These are phyloP conservation scores for Tephrocybe rancida DNA, from an alignment of 768 basidiomycete species.

Conservation along the genomic window DNA sequence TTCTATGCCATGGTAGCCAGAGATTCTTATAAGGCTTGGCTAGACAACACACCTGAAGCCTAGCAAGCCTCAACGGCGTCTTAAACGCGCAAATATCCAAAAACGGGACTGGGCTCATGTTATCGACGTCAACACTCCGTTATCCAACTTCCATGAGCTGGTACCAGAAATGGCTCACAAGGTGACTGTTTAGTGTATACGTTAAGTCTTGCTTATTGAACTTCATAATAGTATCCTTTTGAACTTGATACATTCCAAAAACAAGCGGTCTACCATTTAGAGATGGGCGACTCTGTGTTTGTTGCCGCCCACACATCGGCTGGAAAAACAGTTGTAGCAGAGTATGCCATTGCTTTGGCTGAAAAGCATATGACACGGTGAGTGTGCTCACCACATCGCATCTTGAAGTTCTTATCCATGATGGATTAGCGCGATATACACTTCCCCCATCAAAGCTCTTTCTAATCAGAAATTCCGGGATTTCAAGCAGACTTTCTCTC, in stretches of 20 bases:
- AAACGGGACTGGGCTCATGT: conserved; percentile 99
- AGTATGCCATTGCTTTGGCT: conserved; percentile 97
- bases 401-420: conserved; percentile 12
- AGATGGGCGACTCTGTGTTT: conserved; percentile 97
- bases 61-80: conserved; percentile 40
- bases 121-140: conserved; percentile 89
- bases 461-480: conserved; percentile 99
- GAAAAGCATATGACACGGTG: conserved; percentile 99
- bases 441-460: conserved; percentile 97
- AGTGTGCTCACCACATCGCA: conserved; percentile 14
- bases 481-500: conserved; percentile 95
- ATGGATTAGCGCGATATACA: conserved; percentile 88
- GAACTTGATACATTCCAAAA: conserved; percentile 98
- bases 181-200: conserved; percentile 38
- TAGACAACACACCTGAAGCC: conserved; percentile 66
- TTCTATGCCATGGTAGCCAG: background rate
- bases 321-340: conserved; percentile 98
- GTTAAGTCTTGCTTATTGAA: background rate
- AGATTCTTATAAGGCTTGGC: conserved; percentile 6
- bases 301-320: conserved; percentile 99
- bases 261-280: conserved; percentile 96
- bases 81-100: conserved; percentile 49
- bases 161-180: conserved; percentile 97
- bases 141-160: conserved; percentile 86
- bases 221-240: conserved; percentile 82